Evolutionary conservation across 1,139 yeast species (phyloP), one percentile per base, ranked within the genome.

Genomic region (Geotrichum reessii): DNA sequence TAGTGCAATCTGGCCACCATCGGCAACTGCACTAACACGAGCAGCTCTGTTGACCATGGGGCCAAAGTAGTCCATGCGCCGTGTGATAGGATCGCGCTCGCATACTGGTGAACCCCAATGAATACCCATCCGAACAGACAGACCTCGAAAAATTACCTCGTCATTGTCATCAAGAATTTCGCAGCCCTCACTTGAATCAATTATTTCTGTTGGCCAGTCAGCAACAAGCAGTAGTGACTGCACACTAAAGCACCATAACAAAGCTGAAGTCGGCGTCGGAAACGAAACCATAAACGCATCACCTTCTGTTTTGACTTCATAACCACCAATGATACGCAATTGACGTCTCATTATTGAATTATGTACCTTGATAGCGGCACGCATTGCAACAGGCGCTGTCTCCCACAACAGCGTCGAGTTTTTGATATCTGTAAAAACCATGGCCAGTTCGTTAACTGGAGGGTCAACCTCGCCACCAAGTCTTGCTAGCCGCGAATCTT

Each of bases 51-150:
- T 93, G 28, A 93, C 99, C 93, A 93, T 92, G 0, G 99, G 99
- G 0, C 99, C 99, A 68, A 93, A 87, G 72, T 93, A 93, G 73
- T 93, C 99, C 99, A 95, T 93, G 76, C 99, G 84, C 64, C 92
- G 83, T 0, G 99, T 93, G 58, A 92, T 91, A 60, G 93, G 87
- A 76, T 93, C 99, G 3, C 88, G 83, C 71, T 95, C 99, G 68
- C 96, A 90, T 52, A 93, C 97, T 0, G 99, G 99, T 1, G 87
- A 79, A 60, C 99, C 99, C 96, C 98, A 93, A 72, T 93, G 98
- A 54, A 90, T 82, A 62, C 99, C 99, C 98, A 93, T 93, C 69
- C 99, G 82, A 7, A 93, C 99, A 0, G 96, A 87, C 55, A 93
- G 75, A 1, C 99, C 99, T 61, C 95, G 78, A 73, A 86, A 93